Percentiles rank a stretch among this genome's conserved stretches.
These are phyloP conservation scores for Stentor coeruleus DNA, from an alignment of 73 alveolate species.

Conservation along the genomic window DNA sequence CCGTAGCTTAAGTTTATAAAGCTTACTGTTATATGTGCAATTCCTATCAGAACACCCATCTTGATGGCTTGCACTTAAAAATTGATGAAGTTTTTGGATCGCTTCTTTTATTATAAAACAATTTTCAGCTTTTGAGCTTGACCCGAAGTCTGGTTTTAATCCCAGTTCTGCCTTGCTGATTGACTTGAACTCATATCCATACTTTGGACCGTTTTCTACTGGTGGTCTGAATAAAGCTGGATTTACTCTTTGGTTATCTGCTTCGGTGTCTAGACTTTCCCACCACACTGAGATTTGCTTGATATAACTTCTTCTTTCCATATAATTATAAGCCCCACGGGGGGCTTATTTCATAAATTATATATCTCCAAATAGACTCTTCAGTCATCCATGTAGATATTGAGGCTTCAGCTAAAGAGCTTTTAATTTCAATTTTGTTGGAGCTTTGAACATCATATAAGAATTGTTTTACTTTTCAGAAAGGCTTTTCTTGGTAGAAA, in stretches of 20 bases:
- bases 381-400: too few relatives aligned
- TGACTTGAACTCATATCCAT: too few relatives aligned
- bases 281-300: background rate
- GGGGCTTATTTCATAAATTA: too few relatives aligned
- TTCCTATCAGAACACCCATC: background rate
- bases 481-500: too few relatives aligned
- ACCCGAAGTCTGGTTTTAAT: too few relatives aligned
- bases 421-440: too few relatives aligned
- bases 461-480: too few relatives aligned
- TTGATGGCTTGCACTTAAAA: background rate
- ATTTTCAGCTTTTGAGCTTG: background rate
- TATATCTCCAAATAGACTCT: too few relatives aligned
- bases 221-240: background rate
- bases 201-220: background rate
- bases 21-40: background rate
- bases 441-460: too few relatives aligned
- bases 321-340: too few relatives aligned
- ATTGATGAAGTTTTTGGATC: background rate
- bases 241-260: background rate
- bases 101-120: background rate
- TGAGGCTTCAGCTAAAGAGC: too few relatives aligned
- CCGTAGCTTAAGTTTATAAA: background rate
- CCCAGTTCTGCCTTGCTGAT: too few relatives aligned
- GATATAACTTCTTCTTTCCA: background rate
- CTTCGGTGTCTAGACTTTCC: slow-evolving; percentile 2